Base-by-base conservation (phyloP, 1,284 basidiomycete genomes). In the Termitomyces sp. region DNA sequence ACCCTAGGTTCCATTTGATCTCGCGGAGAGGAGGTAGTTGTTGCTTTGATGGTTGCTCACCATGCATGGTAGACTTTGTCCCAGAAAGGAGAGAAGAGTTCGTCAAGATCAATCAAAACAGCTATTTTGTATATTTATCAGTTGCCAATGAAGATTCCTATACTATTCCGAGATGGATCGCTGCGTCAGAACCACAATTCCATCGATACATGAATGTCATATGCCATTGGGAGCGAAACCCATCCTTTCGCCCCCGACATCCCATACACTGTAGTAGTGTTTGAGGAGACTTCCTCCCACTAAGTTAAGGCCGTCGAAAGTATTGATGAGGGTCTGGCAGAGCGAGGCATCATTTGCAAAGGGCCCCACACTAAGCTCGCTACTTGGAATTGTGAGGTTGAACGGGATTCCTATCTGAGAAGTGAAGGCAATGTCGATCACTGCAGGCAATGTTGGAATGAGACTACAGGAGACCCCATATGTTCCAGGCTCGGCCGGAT, bases 191-290 rank as follows among this genome's bases (percentile, higher is more conserved):
- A 24, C n/a, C 9, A 9, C n/a, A 3, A 4, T 8, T 10, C 19
- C 19, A 31, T 33, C 17, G 17, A 53, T 2, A 31, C 30, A 45
- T 41, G 34, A 24, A 54, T 39, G 4, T 33, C 30, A 50, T 33
- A 50, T 42, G 19, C 49, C 28, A n/a, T 15, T 50, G 15, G 73
- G 68, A 36, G 79, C 79, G 57, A 83, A 82, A 3, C 80, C 80
- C 64, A 82, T 66, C 24, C 76, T 67, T 58, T 73, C 70, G 12
- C 65, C 65, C 46, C 72, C 75, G 33, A 82, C 68, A 64, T 82
- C 80, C 78, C 77, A 81, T 15, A 80, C 75, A 58, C 74, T 80
- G 61, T 81, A 82, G 58, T 79, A 82, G 61, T 82, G 80, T 66
- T 82, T 81, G 57, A 82, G 66, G 49, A 81, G 57, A 58, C 76